Percentiles rank a stretch among this genome's conserved stretches.
Conservation (phyloP, 176 grass and related monocot species). For the Thinopyrum elongatum region DNA sequence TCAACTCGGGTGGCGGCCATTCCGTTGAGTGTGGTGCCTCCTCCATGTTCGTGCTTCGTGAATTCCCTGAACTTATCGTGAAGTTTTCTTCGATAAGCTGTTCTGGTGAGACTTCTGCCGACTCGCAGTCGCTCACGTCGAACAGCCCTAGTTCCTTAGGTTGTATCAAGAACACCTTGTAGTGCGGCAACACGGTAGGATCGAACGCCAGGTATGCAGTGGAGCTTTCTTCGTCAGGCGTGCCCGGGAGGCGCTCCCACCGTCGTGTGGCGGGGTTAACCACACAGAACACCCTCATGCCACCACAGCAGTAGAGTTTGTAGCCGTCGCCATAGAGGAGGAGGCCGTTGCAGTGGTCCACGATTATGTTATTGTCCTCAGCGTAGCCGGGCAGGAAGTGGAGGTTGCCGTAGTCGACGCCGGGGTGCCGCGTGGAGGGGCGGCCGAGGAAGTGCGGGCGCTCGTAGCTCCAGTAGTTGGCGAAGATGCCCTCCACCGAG, state of each 20-base stretch:
- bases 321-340: not conserved
- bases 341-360: not conserved
- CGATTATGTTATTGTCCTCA: not conserved
- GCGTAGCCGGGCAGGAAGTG: not conserved
- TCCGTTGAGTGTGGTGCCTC: too few relatives aligned
- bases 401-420: not conserved
- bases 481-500: not conserved
- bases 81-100: not conserved
- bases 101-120: not conserved
- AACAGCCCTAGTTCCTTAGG: not conserved
- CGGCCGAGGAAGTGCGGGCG: not conserved
- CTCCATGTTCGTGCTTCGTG: too few relatives aligned
- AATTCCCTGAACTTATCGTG: too few relatives aligned
- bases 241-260: not conserved
- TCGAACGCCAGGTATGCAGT: not conserved
- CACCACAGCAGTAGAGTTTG: too few relatives aligned
- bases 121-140: not conserved
- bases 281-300: not conserved
- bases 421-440: not conserved
- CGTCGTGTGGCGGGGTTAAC: not conserved
- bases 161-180: not conserved
- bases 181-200: not conserved
- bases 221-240: rapidly evolving
- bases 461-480: not conserved
- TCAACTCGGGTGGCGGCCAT: too few relatives aligned